Evolutionary conservation across 495 filamentous ascomycete species (phyloP), one percentile per base, ranked within the genome.

Genomic region (Tuber microsphaerosporum): DNA sequence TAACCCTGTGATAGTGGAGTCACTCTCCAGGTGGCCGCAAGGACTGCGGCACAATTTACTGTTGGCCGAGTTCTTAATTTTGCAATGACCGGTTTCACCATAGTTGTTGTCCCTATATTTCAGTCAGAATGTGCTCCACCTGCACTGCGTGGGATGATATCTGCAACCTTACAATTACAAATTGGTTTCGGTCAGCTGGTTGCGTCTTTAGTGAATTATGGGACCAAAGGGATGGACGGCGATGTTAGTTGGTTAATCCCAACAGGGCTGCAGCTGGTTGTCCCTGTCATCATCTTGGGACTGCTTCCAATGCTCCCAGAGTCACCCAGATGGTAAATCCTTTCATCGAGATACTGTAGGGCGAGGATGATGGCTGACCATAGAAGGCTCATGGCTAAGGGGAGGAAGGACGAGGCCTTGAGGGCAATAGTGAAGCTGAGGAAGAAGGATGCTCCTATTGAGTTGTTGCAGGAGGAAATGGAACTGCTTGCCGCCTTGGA

Each of bases 241-340:
- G 51, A 68, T 56, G 76, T 82, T 26, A 80, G 75, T 17, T 85
- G 84, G 84, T 75, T 82, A 26, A 83, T 85, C 42, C 83, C 84
- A 4, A 77, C 84, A 39, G 84, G 84, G 80, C 79, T 84, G 71
- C 84, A 85, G 71, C 81, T 85, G 75, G 70, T 85, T 70, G 81
- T 81, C 20, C 83, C 84, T 6, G 82, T 80, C 34, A 74, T 84
- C 44, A 82, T 85, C 7, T 78, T 83, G 39, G 42, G 82, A 2
- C 77, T 82, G 0, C 82, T 85, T 26, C 80, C 82, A 43, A 84
- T 80, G 74, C 73, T 85, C 16, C 84, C 84, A 22, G 84, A 85
- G 77, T 83, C 81, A 31, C 84, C 84, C 1, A 77, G 84, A 69
- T 85, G 84, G 84, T 80, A 82, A 31, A 79, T 83, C 56, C 9